phyloP scores from a whole-genome alignment of 257 asterid genomes.

The Craterostigma plantagineum region DNA sequence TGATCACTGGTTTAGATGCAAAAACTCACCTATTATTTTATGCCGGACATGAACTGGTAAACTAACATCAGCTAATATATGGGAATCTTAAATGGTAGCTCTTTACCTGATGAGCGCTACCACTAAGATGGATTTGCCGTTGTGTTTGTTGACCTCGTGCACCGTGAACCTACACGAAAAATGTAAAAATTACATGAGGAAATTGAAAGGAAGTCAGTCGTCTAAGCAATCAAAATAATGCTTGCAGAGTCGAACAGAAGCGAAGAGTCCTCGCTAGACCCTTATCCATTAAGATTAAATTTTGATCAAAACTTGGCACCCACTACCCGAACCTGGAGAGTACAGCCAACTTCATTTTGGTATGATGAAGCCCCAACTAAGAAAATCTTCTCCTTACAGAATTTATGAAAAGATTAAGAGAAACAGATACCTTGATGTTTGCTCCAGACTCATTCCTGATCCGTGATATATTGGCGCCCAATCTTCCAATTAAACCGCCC shows the following conservation, averaged over 20 bases:
- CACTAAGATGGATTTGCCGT: constrained; percentile 83
- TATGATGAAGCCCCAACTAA: too few relatives aligned
- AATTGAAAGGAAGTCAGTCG: not conserved
- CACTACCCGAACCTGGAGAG: too few relatives aligned
- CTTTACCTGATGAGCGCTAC: constrained; percentile 72
- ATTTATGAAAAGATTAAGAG: too few relatives aligned
- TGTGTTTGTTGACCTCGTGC: constrained; percentile 77
- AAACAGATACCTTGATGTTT: constrained; percentile 41
- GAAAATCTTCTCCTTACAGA: too few relatives aligned
- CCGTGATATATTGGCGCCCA: constrained; percentile 89
- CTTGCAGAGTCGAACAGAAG: too few relatives aligned
- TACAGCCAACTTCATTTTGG: too few relatives aligned
- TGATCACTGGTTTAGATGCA: too few relatives aligned
- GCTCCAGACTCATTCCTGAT: constrained; percentile 32
- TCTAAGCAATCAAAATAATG: not conserved
- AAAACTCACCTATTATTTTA: too few relatives aligned
- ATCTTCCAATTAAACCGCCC: constrained; percentile 95
- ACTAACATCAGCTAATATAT: not conserved
- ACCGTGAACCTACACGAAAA: constrained; percentile 54
- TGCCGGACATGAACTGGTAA: too few relatives aligned
- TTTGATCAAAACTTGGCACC: too few relatives aligned
- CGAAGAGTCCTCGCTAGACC: too few relatives aligned
- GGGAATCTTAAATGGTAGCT: not conserved
- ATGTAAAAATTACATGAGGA: not conserved
- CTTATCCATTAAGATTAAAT: too few relatives aligned